Evolutionary conservation across 179 eudicot genomes (phyloP), one percentile per base, ranked within the genome.

Genomic region (Silene noctiflora): DNA sequence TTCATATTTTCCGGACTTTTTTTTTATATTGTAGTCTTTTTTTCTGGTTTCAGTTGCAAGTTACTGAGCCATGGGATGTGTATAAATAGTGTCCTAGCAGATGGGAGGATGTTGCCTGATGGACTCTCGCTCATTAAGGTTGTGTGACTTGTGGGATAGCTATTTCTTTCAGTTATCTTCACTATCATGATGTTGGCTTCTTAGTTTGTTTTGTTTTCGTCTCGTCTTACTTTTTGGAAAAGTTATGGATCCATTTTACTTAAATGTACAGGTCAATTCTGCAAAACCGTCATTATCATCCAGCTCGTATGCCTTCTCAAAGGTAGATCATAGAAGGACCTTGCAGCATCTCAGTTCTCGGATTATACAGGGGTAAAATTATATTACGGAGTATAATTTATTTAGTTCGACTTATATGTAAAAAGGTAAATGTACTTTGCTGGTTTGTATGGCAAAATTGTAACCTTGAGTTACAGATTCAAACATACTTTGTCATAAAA

Each of bases 81-180:
- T 66, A 66, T 66, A 66, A 5, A 66, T 66, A 66, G 70, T 31
- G 46, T 31, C 31, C 31, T 42, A 16, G 48, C 9, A 4, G 4
- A 66, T 1, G 48, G 14, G 48, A 66, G 63, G 22, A 55, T 27
- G 75, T 55, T 55, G 14, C 75, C 39, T 55, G 35, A 25, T 14
- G 64, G 64, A 55, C 63, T 25, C 60, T 21, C 35, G 29, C 19
- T 46, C 73, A 70, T 48, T 70, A 51, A 70, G 60, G 24, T 70
- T 70, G 59, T 70, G 60, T 70, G 73, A 44, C 31, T 31, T 66
- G 22, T 19, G 20, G 58, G 17, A 51, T 51, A 51, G n/a, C 27
- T 69, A 44, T 8, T 42, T 42, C 7, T 39, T 69, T 44, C 55
- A 39, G 56, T 39, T 69, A 7, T 33, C 56, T 44, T 69, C 56